Conservation (phyloP, 2,329 filamentous ascomycete genomes). For the Fusarium sulawesiense region DNA sequence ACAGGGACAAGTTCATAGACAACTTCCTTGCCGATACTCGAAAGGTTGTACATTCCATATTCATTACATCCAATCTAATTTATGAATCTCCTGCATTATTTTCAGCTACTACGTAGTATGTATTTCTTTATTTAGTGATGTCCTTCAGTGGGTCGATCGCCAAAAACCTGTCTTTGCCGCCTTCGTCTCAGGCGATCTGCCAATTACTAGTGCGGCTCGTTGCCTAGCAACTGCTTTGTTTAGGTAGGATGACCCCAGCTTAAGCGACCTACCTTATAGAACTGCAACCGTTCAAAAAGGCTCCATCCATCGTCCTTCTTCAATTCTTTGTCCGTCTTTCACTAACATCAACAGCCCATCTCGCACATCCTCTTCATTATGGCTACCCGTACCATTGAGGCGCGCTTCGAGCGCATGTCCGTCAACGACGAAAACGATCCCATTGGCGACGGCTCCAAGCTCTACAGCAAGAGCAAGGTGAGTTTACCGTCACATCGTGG, state of each 20-base stretch:
- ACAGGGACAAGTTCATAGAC: background rate
- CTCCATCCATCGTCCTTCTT: conserved; percentile 28
- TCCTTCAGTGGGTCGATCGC: conserved; percentile 3
- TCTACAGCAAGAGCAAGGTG: conserved; percentile 83
- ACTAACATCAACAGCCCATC: conserved; percentile 41
- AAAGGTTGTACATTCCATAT: background rate
- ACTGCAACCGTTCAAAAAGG: conserved; percentile 27
- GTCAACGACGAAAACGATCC: conserved; percentile 89
- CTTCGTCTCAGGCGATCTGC: conserved; percentile 7
- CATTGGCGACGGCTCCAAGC: conserved; percentile 61
- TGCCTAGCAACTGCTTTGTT: conserved; percentile 32
- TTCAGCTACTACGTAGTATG: background rate
- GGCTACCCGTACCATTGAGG: conserved; percentile 83
- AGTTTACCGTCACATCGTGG: conserved; percentile 12
- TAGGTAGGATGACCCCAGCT: conserved; percentile 26
- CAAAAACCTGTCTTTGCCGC: conserved; percentile 3
- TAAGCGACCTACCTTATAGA: conserved; percentile 17
- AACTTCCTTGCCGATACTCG: background rate
- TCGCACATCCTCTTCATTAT: conserved; percentile 54
- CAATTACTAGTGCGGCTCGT: background rate
- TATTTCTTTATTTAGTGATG: background rate
- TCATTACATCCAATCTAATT: background rate
- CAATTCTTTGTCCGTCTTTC: conserved; percentile 12
- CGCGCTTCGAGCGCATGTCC: conserved; percentile 88
- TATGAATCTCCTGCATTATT: background rate